These are phyloP conservation scores for Cavenderia fasciculata DNA, from an alignment of 78 protist species.

Conservation along the genomic window DNA sequence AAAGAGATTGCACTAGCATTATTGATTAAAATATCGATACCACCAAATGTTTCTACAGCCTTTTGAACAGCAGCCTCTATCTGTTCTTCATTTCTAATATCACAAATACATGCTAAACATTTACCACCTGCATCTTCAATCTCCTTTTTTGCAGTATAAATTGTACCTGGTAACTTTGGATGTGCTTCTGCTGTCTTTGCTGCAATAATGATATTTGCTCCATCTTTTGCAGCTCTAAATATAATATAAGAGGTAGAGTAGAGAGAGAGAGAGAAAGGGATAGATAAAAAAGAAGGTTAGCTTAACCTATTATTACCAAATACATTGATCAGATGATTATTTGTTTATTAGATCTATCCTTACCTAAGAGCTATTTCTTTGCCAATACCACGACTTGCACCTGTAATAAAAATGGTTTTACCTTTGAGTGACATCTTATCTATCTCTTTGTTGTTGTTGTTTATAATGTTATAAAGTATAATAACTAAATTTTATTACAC, in stretches of 20 bases:
- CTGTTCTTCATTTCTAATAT: conserved; percentile 83
- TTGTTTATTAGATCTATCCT: not conserved
- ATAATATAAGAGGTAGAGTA: no score
- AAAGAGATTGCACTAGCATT: conserved; percentile 91
- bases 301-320: no score
- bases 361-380: conserved; percentile 69
- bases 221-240: conserved; percentile 62
- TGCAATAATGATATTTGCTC: conserved; percentile 78
- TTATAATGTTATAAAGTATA: no score
- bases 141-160: conserved; percentile 82
- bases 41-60: conserved; percentile 86
- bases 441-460: no score
- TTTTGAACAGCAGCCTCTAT: conserved; percentile 82
- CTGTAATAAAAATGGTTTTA: conserved; percentile 74
- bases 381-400: conserved; percentile 83
- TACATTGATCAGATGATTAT: no score
- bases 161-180: conserved; percentile 92
- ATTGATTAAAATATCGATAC: conserved; percentile 92
- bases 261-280: no score
- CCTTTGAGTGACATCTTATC: conserved; percentile 63
- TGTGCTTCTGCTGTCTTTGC: conserved; percentile 86
- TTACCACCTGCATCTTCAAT: conserved; percentile 83
- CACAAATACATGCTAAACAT: conserved; percentile 69
- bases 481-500: no score
- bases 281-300: no score